These are phyloP conservation scores for Prunus kanzakura DNA, from an alignment of 306 rosid species.

Conservation along the genomic window DNA sequence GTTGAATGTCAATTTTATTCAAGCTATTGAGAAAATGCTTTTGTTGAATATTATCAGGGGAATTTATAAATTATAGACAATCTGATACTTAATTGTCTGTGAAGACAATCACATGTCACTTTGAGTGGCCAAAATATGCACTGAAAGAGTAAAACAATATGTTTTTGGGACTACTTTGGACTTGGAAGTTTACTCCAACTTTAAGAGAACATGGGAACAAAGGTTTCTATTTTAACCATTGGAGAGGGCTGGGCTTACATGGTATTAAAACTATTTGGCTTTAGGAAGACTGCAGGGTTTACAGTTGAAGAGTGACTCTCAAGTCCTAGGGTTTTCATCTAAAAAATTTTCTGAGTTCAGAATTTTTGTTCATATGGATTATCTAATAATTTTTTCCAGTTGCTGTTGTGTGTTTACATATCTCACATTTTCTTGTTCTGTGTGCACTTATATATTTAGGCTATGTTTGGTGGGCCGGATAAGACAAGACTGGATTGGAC, in stretches of 20 bases:
- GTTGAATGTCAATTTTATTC: background rate
- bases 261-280: background rate
- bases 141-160: background rate
- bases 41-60: background rate
- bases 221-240: background rate
- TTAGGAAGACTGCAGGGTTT: background rate
- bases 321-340: too few relatives aligned
- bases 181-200: background rate
- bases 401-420: background rate
- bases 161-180: background rate
- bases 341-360: too few relatives aligned
- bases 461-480: too few relatives aligned
- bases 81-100: background rate
- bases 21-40: background rate
- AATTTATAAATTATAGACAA: background rate
- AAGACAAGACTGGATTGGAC: too few relatives aligned
- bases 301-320: too few relatives aligned
- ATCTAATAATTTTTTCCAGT: background rate
- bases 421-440: background rate
- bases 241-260: background rate
- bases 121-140: background rate
- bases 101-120: background rate
- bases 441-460: background rate
- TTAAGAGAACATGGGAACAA: background rate
- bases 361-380: too few relatives aligned